Conservation (phyloP, 1,284 basidiomycete species). For the Ustilago esculenta region DNA sequence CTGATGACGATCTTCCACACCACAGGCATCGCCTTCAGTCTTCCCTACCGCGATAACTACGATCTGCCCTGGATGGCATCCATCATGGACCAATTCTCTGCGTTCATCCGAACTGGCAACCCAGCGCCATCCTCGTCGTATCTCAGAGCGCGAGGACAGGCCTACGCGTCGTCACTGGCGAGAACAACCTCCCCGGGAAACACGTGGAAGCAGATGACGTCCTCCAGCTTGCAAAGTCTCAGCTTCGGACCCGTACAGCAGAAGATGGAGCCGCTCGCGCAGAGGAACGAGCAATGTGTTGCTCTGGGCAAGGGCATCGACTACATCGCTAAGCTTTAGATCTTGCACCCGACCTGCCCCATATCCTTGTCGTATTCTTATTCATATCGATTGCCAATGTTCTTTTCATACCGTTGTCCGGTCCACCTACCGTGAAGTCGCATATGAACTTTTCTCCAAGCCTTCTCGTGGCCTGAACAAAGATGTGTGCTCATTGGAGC, state of each 20-base stretch:
- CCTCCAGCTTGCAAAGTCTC: constrained; percentile 4
- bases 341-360: not conserved
- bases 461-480: no score
- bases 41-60: constrained; percentile 31
- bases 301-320: constrained; percentile 33
- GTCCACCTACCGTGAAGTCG: no score
- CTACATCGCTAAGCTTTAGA: constrained; percentile 34
- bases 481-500: no score
- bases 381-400: no score
- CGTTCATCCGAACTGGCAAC: constrained; percentile 37
- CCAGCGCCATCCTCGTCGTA: constrained; percentile 20
- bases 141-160: constrained; percentile 23
- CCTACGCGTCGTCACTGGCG: constrained; percentile 22
- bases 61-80: constrained; percentile 35
- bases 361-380: no score
- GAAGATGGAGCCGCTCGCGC: constrained; percentile 25
- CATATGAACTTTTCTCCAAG: no score
- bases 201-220: constrained; percentile 21
- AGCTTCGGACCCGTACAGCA: constrained; percentile 45
- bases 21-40: constrained; percentile 21
- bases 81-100: constrained; percentile 38
- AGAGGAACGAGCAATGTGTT: constrained; percentile 41
- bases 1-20: constrained; percentile 41
- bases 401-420: no score
- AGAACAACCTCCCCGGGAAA: constrained; percentile 14